A percentile compares a stretch with the other conserved stretches of the same genome.
Evolutionary conservation across 176 grass and related monocot species (phyloP).

Genomic region (Oryza glaberrima): DNA sequence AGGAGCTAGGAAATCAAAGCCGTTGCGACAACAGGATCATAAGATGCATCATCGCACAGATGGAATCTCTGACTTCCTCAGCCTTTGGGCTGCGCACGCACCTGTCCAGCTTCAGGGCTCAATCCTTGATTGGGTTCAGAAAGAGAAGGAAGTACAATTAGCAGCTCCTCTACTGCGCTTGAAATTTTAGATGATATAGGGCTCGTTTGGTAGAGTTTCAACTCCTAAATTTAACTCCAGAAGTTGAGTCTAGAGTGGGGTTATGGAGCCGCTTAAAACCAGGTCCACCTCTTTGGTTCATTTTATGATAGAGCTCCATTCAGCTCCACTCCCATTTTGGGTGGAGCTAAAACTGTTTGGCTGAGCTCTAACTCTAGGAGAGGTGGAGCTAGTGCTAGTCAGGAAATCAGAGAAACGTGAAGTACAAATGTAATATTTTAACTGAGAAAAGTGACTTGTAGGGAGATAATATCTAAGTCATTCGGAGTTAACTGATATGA

Average conservation of each 20-base stretch:
- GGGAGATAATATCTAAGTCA: too few species aligned
- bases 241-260: too few species aligned
- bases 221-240: too few species aligned
- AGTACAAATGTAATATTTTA: neutral
- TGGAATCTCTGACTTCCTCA: neutral
- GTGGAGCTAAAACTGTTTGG: too few species aligned
- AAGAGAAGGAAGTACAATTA: neutral
- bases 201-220: too few species aligned
- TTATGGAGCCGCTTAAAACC: too few species aligned
- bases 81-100: neutral
- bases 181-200: slow-evolving; percentile 1
- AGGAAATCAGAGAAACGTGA: too few species aligned
- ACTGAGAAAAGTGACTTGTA: neutral
- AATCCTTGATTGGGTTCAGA: neutral
- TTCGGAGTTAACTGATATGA: neutral
- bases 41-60: too few species aligned
- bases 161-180: neutral
- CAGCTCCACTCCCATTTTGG: too few species aligned
- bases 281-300: too few species aligned
- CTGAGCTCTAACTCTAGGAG: too few species aligned
- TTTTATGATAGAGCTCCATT: too few species aligned
- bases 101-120: neutral
- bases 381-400: neutral
- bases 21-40: neutral
- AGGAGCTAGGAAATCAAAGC: neutral